Conservation (phyloP, 2,329 filamentous ascomycete genomes). For the Fusarium nelsonii region DNA sequence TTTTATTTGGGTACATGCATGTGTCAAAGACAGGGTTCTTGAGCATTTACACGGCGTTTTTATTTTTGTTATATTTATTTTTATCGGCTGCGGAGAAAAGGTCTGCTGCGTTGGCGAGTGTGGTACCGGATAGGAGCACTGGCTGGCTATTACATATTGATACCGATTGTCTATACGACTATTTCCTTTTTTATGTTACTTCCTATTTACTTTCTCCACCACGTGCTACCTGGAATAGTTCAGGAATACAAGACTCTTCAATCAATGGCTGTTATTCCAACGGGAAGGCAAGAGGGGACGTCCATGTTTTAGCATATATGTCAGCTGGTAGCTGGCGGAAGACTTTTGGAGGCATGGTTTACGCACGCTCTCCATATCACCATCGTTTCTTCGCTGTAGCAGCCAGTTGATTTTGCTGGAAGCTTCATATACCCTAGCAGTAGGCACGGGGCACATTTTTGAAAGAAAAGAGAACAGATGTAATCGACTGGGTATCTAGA, state of each 20-base stretch:
- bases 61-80: not conserved
- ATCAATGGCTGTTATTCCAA: not conserved
- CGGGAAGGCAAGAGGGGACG: constrained; percentile 10
- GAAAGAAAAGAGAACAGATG: constrained; percentile 24
- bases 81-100: constrained; percentile 40
- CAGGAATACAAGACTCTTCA: not conserved
- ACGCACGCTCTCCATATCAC: constrained; percentile 21
- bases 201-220: not conserved
- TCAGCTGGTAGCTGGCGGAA: constrained; percentile 26
- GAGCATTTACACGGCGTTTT: constrained; percentile 52
- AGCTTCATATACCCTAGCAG: constrained; percentile 16
- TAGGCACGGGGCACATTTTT: constrained; percentile 7
- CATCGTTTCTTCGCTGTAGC: constrained; percentile 18
- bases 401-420: constrained; percentile 1
- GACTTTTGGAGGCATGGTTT: constrained; percentile 8
- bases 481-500: constrained; percentile 23
- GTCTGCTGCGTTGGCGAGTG: constrained; percentile 32
- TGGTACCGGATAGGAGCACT: constrained; percentile 40
- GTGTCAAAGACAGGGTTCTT: constrained; percentile 45
- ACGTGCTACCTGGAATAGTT: not conserved
- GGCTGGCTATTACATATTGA: constrained; percentile 37
- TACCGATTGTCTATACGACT: constrained; percentile 44
- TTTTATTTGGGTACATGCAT: constrained; percentile 37
- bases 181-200: constrained; percentile 25
- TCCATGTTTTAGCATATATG: constrained; percentile 19